Conservation (phyloP, 495 filamentous ascomycete genomes). For the Polyplosphaeria fusca region DNA sequence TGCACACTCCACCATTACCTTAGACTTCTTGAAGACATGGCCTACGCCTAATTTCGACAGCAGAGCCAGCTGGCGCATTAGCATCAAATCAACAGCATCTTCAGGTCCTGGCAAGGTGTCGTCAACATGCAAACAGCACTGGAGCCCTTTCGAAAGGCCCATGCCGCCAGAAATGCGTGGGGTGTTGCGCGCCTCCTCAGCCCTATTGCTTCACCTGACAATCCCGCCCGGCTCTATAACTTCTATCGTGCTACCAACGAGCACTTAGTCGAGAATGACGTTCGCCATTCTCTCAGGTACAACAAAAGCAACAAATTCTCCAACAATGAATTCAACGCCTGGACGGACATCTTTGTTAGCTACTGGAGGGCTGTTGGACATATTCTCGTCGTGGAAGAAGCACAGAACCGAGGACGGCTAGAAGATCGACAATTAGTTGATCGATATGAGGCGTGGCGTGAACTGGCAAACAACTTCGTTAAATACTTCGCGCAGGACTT, state of each 20-base stretch:
- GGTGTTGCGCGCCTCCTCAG: constrained; percentile 66
- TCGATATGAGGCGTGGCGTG: constrained; percentile 84
- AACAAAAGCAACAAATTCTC: constrained; percentile 51
- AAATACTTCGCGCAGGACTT: constrained; percentile 65
- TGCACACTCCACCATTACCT: too few species aligned
- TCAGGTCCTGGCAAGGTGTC: too few species aligned
- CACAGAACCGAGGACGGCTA: constrained; percentile 32
- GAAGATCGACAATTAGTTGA: constrained; percentile 60
- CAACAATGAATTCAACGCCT: constrained; percentile 64
- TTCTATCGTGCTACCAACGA: constrained; percentile 59
- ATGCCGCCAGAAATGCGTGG: constrained; percentile 56
- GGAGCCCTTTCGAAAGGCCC: constrained; percentile 59
- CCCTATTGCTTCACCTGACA: constrained; percentile 56
- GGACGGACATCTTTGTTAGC: constrained; percentile 75
- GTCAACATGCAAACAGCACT: constrained; percentile 66
- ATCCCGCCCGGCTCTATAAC: constrained; percentile 59
- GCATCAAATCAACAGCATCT: too few species aligned
- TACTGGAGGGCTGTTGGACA: constrained; percentile 80
- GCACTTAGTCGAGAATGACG: constrained; percentile 51
- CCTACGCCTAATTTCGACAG: too few species aligned
- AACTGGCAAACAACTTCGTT: constrained; percentile 65
- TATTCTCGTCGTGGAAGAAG: constrained; percentile 40
- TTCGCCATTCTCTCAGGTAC: constrained; percentile 62
- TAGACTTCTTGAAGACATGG: too few species aligned
- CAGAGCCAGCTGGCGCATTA: too few species aligned